Conservation (phyloP, 192 early-diverging fungal genomes). For the Backusella liffmaniae region DNA sequence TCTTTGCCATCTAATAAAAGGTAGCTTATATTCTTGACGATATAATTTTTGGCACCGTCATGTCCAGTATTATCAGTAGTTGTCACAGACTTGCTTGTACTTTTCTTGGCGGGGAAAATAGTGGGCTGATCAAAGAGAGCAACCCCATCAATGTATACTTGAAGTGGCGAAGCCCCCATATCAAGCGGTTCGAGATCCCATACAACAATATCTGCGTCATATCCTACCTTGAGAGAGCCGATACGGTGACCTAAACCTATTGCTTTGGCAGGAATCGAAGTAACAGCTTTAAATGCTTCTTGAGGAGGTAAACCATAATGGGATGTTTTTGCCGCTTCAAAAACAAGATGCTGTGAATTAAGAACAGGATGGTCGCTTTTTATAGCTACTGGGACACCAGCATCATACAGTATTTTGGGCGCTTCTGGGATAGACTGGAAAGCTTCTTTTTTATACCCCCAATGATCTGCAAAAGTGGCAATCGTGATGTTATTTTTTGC, state of each 20-base stretch:
- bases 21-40: background rate
- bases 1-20: background rate
- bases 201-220: slow-evolving; percentile 80
- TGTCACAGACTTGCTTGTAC: slow-evolving; percentile 11
- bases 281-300: slow-evolving; percentile 62
- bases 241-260: slow-evolving; percentile 69
- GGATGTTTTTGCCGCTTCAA: slow-evolving; percentile 71
- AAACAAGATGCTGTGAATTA: slow-evolving; percentile 72
- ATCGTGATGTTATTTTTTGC: slow-evolving; percentile 63
- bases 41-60: background rate
- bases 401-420: slow-evolving; percentile 61
- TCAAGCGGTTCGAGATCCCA: slow-evolving; percentile 73
- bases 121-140: slow-evolving; percentile 48
- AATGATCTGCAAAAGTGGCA: slow-evolving; percentile 66
- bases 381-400: slow-evolving; percentile 70
- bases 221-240: slow-evolving; percentile 61
- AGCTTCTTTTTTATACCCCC: slow-evolving; percentile 77
- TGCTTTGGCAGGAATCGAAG: slow-evolving; percentile 66
- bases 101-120: slow-evolving; percentile 16
- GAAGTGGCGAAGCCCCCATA: slow-evolving; percentile 70
- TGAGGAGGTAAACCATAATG: slow-evolving; percentile 68
- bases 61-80: background rate
- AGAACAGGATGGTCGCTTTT: slow-evolving; percentile 80
- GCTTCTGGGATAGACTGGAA: slow-evolving; percentile 59
- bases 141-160: slow-evolving; percentile 74